A percentile compares a stretch with the other conserved stretches of the same genome.
Evolutionary conservation across 2,329 filamentous ascomycete genomes (phyloP).

Genomic region (Tolypocladium tundrense): DNA sequence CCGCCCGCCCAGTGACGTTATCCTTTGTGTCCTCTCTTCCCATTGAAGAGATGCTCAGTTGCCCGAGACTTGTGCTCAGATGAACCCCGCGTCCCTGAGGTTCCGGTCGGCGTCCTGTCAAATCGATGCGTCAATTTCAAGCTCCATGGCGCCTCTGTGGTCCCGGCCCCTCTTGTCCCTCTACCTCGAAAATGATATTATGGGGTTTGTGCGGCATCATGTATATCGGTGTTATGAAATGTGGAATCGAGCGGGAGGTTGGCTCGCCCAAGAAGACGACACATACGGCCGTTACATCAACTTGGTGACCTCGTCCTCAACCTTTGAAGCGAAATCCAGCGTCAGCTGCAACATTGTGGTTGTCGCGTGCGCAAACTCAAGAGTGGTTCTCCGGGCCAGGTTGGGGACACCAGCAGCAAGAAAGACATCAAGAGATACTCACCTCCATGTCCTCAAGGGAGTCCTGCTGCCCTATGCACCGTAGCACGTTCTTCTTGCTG

Average conservation of each 20-base stretch:
- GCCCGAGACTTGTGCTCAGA: slow-evolving; percentile 10
- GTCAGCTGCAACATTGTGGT: slow-evolving; percentile 18
- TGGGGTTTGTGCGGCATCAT: neutral
- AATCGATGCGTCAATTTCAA: slow-evolving; percentile 17
- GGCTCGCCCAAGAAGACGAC: neutral
- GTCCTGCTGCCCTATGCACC: slow-evolving; percentile 95
- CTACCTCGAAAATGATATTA: neutral
- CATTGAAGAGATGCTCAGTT: slow-evolving; percentile 23
- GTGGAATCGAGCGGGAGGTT: neutral
- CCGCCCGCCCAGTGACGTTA: slow-evolving; percentile 9
- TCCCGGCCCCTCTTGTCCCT: neutral
- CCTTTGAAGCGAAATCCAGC: slow-evolving; percentile 38
- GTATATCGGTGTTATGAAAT: neutral
- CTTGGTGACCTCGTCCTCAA: slow-evolving; percentile 82
- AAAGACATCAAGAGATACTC: slow-evolving; percentile 32
- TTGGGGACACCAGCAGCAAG: slow-evolving; percentile 1
- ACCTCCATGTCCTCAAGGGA: slow-evolving; percentile 99
- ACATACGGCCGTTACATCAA: slow-evolving; percentile 55
- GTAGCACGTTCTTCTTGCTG: slow-evolving; percentile 96
- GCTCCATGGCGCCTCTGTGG: neutral
- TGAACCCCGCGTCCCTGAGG: slow-evolving; percentile 17
- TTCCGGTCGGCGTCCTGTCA: slow-evolving; percentile 17
- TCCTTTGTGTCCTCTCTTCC: slow-evolving; percentile 19
- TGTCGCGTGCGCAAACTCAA: slow-evolving; percentile 9
- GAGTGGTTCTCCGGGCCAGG: slow-evolving; percentile 1